Evolutionary conservation across 2,329 filamentous ascomycete species (phyloP).

Genomic region (Juglanconis sp.): DNA sequence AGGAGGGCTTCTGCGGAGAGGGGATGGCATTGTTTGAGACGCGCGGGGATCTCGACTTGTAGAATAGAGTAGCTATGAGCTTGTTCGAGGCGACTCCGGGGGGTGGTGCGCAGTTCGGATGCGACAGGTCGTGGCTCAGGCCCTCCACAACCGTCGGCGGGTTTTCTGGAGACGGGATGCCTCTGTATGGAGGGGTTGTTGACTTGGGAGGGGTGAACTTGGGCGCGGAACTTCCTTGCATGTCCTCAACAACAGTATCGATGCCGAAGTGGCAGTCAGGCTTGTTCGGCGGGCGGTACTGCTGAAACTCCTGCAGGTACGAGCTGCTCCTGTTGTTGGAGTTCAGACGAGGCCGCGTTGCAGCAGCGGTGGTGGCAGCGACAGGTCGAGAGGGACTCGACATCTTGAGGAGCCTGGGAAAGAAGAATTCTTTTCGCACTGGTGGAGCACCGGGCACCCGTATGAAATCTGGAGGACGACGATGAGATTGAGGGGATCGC

Average conservation of each 20-base stretch:
- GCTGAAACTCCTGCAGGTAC: slow-evolving; percentile 61
- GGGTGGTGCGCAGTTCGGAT: slow-evolving; percentile 58
- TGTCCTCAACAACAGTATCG: slow-evolving; percentile 61
- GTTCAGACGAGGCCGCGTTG: slow-evolving; percentile 43
- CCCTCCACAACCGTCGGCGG: slow-evolving; percentile 61
- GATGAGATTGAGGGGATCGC: background rate
- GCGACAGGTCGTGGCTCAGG: slow-evolving; percentile 59
- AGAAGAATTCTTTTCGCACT: background rate
- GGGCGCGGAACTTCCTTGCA: slow-evolving; percentile 37
- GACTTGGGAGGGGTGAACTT: background rate
- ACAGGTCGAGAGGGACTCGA: slow-evolving; percentile 28
- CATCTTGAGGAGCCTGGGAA: slow-evolving; percentile 2
- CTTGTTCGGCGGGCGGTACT: slow-evolving; percentile 55
- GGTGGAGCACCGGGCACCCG: no score
- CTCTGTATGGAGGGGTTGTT: slow-evolving; percentile 52
- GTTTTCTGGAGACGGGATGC: slow-evolving; percentile 56
- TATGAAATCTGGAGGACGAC: background rate
- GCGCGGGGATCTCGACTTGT: slow-evolving; percentile 43
- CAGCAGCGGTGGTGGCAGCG: slow-evolving; percentile 28
- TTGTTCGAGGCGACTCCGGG: slow-evolving; percentile 46
- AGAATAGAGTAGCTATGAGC: slow-evolving; percentile 62
- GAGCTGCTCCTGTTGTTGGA: slow-evolving; percentile 57
- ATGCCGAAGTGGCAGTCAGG: slow-evolving; percentile 59
- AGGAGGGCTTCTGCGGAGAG: slow-evolving; percentile 30
- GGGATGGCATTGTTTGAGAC: slow-evolving; percentile 33